Evolutionary conservation across 2,329 filamentous ascomycete species (phyloP), one percentile per base, ranked within the genome.

Genomic region (Pestalotiopsis sp.): DNA sequence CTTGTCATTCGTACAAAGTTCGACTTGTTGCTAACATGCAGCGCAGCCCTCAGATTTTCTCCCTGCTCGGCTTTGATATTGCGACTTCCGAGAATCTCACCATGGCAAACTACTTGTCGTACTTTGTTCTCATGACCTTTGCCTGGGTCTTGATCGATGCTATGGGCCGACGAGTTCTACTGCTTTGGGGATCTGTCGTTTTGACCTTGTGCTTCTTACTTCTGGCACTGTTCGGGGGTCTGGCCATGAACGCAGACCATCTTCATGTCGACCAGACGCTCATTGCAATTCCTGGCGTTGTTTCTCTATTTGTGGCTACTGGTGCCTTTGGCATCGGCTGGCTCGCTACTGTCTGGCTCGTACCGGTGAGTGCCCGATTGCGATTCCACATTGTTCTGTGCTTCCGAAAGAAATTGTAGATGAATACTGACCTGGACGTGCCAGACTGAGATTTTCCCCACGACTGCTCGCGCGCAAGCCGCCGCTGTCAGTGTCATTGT

Each of bases 251-350:
- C 20, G 20, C 64, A 44, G 22, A 24, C 22, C 17, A 40, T 6
- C 55, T 66, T n/a, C 24, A 55, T 13, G 75, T 79, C 66, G 78
- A 85, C 67, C 67, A 77, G 17, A 70, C 82, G 17, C 75, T 79
- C 9, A 78, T 83, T 4, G 84, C 84, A 17, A 80, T 88, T 48
- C 80, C 84, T 1, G 85, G 87, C 4, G 84, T 84, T 13, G 71
- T 87, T 3, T 78, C 81, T 1, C 80, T 89, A 17, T 88, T 85
- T 79, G 74, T 87, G 66, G 85, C 88, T 2, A 91, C 87, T 0
- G 86, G 85, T 7, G 84, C 86, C 20, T 89, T 89, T 68, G 87
- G 87, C 3, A 86, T 89, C 58, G 85, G 85, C 26, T 89, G 87
- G 87, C 79, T 89, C 2, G 80, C 86, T 1, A 86, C 87, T 1